These are phyloP conservation scores for Aeminium ludgeri DNA, from an alignment of 495 filamentous ascomycete genomes.

Conservation along the genomic window DNA sequence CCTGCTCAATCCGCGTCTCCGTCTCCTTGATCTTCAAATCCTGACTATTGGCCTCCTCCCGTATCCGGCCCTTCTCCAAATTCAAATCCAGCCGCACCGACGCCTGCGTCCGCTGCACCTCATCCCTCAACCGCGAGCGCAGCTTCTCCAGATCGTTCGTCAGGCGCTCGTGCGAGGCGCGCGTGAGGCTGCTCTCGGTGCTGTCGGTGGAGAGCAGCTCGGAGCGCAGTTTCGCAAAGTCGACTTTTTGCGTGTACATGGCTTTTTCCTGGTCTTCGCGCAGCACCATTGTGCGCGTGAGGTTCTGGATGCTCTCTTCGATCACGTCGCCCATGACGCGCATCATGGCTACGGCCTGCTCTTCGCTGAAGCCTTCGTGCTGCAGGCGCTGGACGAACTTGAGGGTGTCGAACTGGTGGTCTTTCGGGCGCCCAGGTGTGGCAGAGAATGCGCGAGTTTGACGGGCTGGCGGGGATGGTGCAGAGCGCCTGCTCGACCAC, in stretches of 20 bases:
- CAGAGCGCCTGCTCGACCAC: too few relatives aligned
- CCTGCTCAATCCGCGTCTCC: constrained; percentile 95
- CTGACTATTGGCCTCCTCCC: constrained; percentile 92
- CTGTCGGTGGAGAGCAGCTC: constrained; percentile 84
- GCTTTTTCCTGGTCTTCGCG: constrained; percentile 75
- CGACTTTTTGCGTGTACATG: constrained; percentile 95
- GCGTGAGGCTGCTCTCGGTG: constrained; percentile 73
- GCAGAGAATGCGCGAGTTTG: too few relatives aligned
- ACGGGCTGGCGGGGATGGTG: too few relatives aligned
- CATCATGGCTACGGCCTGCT: constrained; percentile 94
- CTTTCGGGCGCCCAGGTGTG: too few relatives aligned
- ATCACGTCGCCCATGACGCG: constrained; percentile 92
- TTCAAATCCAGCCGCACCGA: constrained; percentile 84
- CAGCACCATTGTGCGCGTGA: constrained; percentile 97
- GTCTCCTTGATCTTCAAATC: constrained; percentile 98
- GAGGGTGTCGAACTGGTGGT: constrained; percentile 97
- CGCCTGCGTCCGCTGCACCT: constrained; percentile 84
- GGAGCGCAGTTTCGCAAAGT: constrained; percentile 95
- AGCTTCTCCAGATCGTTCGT: constrained; percentile 90
- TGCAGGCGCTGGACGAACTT: constrained; percentile 88
- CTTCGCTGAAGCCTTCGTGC: constrained; percentile 85
- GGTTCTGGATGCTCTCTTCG: constrained; percentile 93
- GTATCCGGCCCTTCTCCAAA: constrained; percentile 88
- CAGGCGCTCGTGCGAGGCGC: constrained; percentile 77
- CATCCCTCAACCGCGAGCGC: constrained; percentile 72